Evolutionary conservation across 768 basidiomycete genomes (phyloP), one percentile per base, ranked within the genome.

Genomic region (Pulveroboletus frians): DNA sequence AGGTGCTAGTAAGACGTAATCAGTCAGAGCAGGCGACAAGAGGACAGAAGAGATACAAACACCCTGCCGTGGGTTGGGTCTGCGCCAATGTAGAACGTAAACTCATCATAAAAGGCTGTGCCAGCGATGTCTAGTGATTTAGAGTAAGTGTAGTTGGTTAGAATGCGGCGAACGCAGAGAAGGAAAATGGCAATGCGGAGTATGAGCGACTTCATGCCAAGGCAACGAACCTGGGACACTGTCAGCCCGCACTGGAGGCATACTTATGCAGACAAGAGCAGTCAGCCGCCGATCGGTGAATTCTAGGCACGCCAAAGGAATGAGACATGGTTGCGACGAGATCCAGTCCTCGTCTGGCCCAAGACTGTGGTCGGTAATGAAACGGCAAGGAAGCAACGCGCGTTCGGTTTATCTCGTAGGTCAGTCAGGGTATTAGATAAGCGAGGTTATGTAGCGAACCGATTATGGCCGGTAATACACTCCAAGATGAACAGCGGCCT

Each of bases 61-160:
- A 87, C 84, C 45, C 83, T 72, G 26, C 84, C 84, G 53, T 83
- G 71, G 7, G 84, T 85, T 4, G 84, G 83, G 57, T 85, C 84
- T 1, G 76, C 14, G 35, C 78, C 75, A 17, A 70, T 69, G 56
- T 80, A 58, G 56, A 73, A 74, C 4, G 60, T 52, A 57, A 85
- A 85, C 5, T 70, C 61, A 31, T 67, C 64, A 49, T 77, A 71
- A 56, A 86, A 84, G 17, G 60, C 68, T 35, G 60, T 45, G 30
- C 83, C 83, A 13, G 67, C 60, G 57, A 73, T 68, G 48, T 72
- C 78, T 53, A 80, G 75, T 9, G 29, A 49, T 21, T 51, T 57
- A 0, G 41, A 29, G 26, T 60, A 60, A 45, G 42, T 43, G 20
- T 42, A 14, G 30, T 36, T 18, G 2, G 58, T 49, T 2, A 51